Conservation (phyloP, 371 early-diverging fungal species). For the Cladochytrium tenue region DNA sequence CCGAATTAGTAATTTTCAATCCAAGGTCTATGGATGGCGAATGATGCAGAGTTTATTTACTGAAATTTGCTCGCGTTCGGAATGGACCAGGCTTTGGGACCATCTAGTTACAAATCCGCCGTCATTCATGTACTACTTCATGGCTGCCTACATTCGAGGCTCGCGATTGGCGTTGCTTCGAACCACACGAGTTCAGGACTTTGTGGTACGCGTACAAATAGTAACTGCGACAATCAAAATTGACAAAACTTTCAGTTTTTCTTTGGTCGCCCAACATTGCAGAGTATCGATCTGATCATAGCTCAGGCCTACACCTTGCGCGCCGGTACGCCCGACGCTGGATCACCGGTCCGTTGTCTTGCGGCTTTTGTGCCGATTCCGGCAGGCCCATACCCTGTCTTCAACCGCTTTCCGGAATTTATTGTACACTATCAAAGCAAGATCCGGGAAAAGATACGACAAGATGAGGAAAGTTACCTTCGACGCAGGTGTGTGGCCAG, state of each 20-base stretch:
- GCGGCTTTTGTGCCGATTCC: constrained; percentile 37
- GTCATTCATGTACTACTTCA: constrained; percentile 44
- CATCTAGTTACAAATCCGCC: constrained; percentile 50
- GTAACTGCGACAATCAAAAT: neutral
- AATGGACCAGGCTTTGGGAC: constrained; percentile 56
- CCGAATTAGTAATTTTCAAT: constrained; percentile 3
- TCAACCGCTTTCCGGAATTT: constrained; percentile 50
- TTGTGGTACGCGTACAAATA: constrained; percentile 29
- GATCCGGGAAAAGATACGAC: constrained; percentile 44
- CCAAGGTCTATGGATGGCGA: constrained; percentile 52
- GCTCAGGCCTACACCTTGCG: constrained; percentile 33
- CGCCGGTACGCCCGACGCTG: constrained; percentile 28
- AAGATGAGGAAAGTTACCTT: constrained; percentile 49
- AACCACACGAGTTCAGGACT: constrained; percentile 31
- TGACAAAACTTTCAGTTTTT: constrained; percentile 26
- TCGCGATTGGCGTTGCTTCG: constrained; percentile 35
- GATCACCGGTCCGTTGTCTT: constrained; percentile 28
- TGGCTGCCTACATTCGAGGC: constrained; percentile 40
- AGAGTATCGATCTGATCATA: constrained; percentile 26
- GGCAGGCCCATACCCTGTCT: constrained; percentile 47
- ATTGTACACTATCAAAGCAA: constrained; percentile 52
- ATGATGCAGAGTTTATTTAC: constrained; percentile 48
- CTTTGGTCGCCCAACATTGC: constrained; percentile 30
- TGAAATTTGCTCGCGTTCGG: constrained; percentile 32
- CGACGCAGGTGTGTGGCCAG: constrained; percentile 23